Conservation (phyloP, 371 early-diverging fungal genomes). For the Apophysomyces trapeziformis region DNA sequence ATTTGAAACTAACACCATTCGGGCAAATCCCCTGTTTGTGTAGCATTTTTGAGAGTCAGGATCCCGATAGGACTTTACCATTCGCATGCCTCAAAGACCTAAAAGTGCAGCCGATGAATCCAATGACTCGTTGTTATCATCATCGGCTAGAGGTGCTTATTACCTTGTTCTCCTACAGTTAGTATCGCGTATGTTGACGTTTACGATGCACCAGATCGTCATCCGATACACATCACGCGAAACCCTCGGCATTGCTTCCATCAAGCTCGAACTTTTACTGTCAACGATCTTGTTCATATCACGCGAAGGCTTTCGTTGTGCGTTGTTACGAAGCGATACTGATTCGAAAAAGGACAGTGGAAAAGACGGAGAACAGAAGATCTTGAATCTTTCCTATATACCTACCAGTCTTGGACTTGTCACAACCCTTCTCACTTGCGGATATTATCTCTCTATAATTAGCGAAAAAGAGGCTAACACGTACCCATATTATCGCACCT, state of each 20-base stretch:
- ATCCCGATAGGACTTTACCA: not conserved
- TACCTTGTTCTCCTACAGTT: slow-evolving; percentile 82
- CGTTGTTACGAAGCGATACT: slow-evolving; percentile 60
- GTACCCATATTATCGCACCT: slow-evolving; percentile 51
- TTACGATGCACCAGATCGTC: slow-evolving; percentile 79
- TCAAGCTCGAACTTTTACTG: slow-evolving; percentile 85
- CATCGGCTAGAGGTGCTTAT: slow-evolving; percentile 71
- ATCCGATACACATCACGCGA: slow-evolving; percentile 68
- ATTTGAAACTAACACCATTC: too few species aligned
- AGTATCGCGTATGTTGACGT: slow-evolving; percentile 78
- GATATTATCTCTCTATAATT: slow-evolving; percentile 55
- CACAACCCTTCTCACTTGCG: slow-evolving; percentile 53
- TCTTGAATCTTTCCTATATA: slow-evolving; percentile 80
- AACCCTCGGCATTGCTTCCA: slow-evolving; percentile 83
- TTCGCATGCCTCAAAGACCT: not conserved
- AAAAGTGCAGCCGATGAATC: slow-evolving; percentile 53
- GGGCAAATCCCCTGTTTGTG: not conserved
- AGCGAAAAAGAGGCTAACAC: slow-evolving; percentile 27
- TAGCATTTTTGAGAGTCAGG: not conserved
- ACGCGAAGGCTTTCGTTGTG: slow-evolving; percentile 89
- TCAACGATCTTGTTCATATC: slow-evolving; percentile 91
- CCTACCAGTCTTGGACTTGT: slow-evolving; percentile 68
- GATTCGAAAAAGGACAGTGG: slow-evolving; percentile 8
- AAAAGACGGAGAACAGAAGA: slow-evolving; percentile 53
- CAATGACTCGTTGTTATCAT: slow-evolving; percentile 45